phyloP scores from a whole-genome alignment of 1,284 basidiomycete species.

The Calocybe gambosa region DNA sequence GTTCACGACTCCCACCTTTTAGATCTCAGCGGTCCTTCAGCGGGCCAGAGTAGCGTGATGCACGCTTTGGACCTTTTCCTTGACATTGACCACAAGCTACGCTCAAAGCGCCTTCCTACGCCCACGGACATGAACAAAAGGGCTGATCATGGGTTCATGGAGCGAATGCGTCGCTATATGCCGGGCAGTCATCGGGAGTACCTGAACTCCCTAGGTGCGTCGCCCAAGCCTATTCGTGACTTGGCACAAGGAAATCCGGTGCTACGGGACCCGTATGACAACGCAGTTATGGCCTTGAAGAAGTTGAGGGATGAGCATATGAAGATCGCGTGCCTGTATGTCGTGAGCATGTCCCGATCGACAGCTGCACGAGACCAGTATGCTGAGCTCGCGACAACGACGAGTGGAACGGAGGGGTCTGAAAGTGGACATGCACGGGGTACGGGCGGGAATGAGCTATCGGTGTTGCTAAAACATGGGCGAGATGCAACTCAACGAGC shows the following conservation, averaged over 20 bases:
- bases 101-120: constrained; percentile 61
- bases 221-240: constrained; percentile 50
- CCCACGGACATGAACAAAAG: constrained; percentile 60
- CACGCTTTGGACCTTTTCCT: constrained; percentile 78
- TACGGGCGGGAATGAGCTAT: constrained; percentile 84
- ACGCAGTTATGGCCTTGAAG: constrained; percentile 73
- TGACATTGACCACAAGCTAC: constrained; percentile 78
- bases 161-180: constrained; percentile 78
- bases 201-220: constrained; percentile 44
- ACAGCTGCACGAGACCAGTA: constrained; percentile 43
- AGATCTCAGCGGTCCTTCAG: constrained; percentile 83
- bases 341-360: constrained; percentile 69
- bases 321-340: constrained; percentile 81
- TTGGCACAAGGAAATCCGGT: constrained; percentile 50
- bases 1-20: constrained; percentile 51
- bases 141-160: constrained; percentile 72
- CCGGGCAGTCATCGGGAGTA: constrained; percentile 71
- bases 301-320: constrained; percentile 84
- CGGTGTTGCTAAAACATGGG: constrained; percentile 79
- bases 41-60: constrained; percentile 91
- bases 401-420: constrained; percentile 37
- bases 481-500: constrained; percentile 82
- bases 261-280: constrained; percentile 72
- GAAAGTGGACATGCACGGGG: constrained; percentile 55
- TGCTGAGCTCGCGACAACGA: constrained; percentile 49